Base-by-base conservation (phyloP, 2,329 filamentous ascomycete species). In the Sporothrix dimorphospora region DNA sequence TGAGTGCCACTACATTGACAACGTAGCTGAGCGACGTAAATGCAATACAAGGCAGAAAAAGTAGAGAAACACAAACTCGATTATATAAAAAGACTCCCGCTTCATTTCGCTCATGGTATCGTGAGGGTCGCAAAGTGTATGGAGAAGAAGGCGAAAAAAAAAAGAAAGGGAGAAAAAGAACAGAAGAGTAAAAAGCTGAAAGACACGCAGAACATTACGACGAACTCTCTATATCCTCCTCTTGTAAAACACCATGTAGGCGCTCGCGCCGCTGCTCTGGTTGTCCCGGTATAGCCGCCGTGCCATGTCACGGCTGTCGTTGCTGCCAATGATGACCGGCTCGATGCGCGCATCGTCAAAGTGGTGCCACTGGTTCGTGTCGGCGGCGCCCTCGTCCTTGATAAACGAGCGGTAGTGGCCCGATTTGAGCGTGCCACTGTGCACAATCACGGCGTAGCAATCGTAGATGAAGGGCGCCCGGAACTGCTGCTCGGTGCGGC, bases 321-420 rank as follows among this genome's bases (percentile, higher is more conserved):
- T 74, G 71, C 65, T 75, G 66, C 72, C 75, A 16, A 77, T 75
- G 8, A 66, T 76, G 8, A 75, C 73, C 2, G 74, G 69, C 63
- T 76, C 73, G 40, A 77, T 67, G 42, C 68, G 72, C 14, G 73
- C 71, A 55, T 89, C 87, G 73, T 88, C 84, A 76, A 84, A 86
- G 73, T 80, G 77, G 73, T 83, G 81, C 87, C 87, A 89, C 27
- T 79, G 80, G 63, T 72, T 67, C 9, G 59, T 61, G 70, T 74
- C 73, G 42, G 69, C 61, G 7, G 72, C 73, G 49, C 83, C 84
- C 49, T 85, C 84, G 76, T 91, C 88, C 59, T 88, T 87, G 73
- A 92, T 88, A 72, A 92, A 89, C 3, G 90, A 87, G 70, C 91
- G 90, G 80, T 98, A 98, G 81, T 98, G 94, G 0, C 94, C 94